Evolutionary conservation across 148 eudicot genomes (phyloP), one percentile per base, ranked within the genome.

Genomic region (Chenopodium quinoa): DNA sequence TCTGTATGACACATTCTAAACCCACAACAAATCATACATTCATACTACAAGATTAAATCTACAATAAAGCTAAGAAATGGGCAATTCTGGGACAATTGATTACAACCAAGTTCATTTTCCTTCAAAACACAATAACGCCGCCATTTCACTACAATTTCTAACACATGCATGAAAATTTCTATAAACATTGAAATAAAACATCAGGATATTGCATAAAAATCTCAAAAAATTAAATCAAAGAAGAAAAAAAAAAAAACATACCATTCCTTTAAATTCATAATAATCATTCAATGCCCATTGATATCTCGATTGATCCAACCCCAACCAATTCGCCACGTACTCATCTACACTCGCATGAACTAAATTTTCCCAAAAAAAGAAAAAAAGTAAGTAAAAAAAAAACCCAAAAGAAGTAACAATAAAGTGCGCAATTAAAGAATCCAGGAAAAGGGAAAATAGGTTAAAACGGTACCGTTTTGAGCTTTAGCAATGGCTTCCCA

Each of bases 241-340:
- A 23, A 2, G 1, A n/a, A n/a, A 46, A 32, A 11, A 78, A 82
- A 27, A 40, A 77, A 80, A 32, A 9, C 89, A 80, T 83, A 96
- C 99, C 94, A 81, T 23, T 84, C 88, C 95, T 48, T 91, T 89
- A 85, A 83, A 82, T 83, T 93, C 94, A 29, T 92, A 92, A 77
- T 93, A 96, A 86, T 92, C 98, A 88, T 96, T 90, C 87, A 96
- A 90, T 9, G 99, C 99, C 99, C 99, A 96, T 82, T 96, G 99
- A 89, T 92, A 96, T 82, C 93, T 96, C 3, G 99, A 96, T 77
- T 93, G 97, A 88, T 96, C 91, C 80, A 96, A 78, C 46, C 99
- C 99, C 79, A 96, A 85, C 99, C 98, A 96, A 82, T 90, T 89
- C 3, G 99, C 98, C 85, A 96, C 90, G 25, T 87, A 86, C 87